Base-by-base conservation (phyloP, 306 rosid genomes). In the Pyrus betulifolia region DNA sequence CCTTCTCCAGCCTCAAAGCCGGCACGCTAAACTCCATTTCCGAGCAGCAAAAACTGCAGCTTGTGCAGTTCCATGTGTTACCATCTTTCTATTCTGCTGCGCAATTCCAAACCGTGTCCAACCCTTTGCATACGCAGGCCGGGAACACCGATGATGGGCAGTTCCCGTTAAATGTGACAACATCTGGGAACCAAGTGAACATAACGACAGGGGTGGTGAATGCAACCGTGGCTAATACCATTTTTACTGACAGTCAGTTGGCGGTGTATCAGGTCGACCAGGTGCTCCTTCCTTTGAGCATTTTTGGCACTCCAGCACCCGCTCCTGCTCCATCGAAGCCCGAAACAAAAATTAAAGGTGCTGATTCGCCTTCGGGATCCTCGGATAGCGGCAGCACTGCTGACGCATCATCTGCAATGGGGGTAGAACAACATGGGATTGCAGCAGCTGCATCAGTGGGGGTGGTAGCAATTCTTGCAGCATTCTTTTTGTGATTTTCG, bases 121-220 rank as follows among this genome's bases (percentile, higher is more conserved):
- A 95, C 68, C 99, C 99, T 8, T 76, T 95, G 23, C 90, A 85
- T 35, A 95, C 99, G 2, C 99, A 95, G 46, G 99, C 99, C 8
- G 98, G 99, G 1, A 86, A 86, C 59, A 91, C 91, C 54, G 87
- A 57, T 31, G 85, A 84, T 38, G 97, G 97, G 0, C 80, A 90
- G 78, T 95, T 76, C 84, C 97, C 98, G 1, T 59, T 95, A 2
- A 95, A 95, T 54, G 97, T 95, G 8, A 95, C 99, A 1, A 85
- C 99, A 2, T 83, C 99, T 1, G 97, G 97, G 33, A 92, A 77
- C 78, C 97, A 91, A 75, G 93, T 92, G 27, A 95, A 95, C 73
- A 49, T 95, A 6, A 88, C 97, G 10, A 92, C 97, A 0, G 99
- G 97, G 19, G 99, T 95, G 21, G 85, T 75, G 15, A 90, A 82